A percentile compares a stretch with the other conserved stretches of the same genome.
Conservation (phyloP, 768 basidiomycete genomes). For the Lentinula raphanica region DNA sequence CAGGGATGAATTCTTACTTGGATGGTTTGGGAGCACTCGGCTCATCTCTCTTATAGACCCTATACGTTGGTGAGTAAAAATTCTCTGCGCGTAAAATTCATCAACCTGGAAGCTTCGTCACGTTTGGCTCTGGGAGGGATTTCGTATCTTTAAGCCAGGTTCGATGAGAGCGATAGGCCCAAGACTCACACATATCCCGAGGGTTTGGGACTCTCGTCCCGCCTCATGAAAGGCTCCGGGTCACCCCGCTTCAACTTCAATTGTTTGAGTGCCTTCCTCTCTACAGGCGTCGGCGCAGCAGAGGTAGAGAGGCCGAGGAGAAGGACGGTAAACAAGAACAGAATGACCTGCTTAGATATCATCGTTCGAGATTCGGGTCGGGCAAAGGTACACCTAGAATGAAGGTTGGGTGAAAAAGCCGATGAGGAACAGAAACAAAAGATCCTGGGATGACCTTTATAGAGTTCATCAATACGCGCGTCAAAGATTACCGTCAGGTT, state of each 20-base stretch:
- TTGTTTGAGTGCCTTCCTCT: conserved; percentile 23
- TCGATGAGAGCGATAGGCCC: not conserved
- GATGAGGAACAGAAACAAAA: too few species aligned
- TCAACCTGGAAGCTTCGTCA: conserved; percentile 12
- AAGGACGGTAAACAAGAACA: conserved; percentile 19
- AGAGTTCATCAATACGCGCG: not conserved
- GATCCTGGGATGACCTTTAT: not conserved
- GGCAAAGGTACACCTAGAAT: not conserved
- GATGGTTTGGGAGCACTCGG: conserved; percentile 13
- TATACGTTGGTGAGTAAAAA: not conserved
- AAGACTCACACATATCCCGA: not conserved
- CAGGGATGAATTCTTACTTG: conserved; percentile 4
- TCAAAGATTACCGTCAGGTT: not conserved
- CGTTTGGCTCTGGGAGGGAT: conserved; percentile 7
- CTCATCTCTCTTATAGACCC: conserved; percentile 10
- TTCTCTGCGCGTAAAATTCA: not conserved
- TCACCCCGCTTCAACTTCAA: conserved; percentile 19
- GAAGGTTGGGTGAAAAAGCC: not conserved
- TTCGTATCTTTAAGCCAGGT: not conserved
- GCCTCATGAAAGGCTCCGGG: conserved; percentile 9
- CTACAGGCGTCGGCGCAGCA: conserved; percentile 12
- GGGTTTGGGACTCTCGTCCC: conserved; percentile 6
- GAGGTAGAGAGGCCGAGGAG: conserved; percentile 17
- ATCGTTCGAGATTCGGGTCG: not conserved
- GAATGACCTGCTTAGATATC: conserved; percentile 17